Evolutionary conservation across 2,329 filamentous ascomycete genomes (phyloP).

Genomic region (Sporothrix luriei): DNA sequence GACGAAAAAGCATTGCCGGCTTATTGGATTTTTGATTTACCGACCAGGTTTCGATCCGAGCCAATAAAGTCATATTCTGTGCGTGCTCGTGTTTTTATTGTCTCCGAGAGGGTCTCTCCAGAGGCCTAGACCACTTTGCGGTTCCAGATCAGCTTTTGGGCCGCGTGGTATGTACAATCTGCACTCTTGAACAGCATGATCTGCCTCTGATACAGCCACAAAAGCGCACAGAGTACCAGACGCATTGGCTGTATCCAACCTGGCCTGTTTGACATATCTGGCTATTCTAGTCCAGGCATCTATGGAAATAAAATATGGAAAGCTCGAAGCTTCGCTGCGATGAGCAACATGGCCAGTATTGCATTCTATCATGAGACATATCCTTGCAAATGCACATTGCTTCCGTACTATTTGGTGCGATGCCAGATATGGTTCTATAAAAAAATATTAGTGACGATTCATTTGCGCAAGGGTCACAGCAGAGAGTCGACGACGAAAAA

Average conservation of each 20-base stretch:
- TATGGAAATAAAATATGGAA: not conserved
- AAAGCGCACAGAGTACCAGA: not conserved
- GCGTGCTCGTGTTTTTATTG: not conserved
- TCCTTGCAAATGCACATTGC: too few relatives aligned
- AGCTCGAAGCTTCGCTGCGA: not conserved
- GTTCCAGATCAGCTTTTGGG: not conserved
- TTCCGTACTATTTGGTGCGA: too few relatives aligned
- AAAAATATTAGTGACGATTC: not conserved
- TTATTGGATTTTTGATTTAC: too few relatives aligned
- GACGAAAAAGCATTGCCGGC: not conserved
- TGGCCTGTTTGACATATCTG: not conserved
- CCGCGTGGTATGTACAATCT: slow-evolving; percentile 5
- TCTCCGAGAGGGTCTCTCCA: too few relatives aligned
- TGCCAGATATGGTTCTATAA: too few relatives aligned
- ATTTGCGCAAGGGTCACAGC: not conserved
- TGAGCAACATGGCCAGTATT: too few relatives aligned
- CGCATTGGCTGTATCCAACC: too few relatives aligned
- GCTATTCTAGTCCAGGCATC: not conserved
- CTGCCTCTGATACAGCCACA: not conserved
- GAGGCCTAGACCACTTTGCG: too few relatives aligned
- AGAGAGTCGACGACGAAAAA: not conserved
- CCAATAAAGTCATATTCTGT: not conserved
- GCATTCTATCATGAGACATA: too few relatives aligned
- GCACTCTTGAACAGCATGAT: slow-evolving; percentile 14
- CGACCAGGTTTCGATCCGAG: too few relatives aligned